Conservation (phyloP, 2,329 filamentous ascomycete species). For the Metarhizium album region DNA sequence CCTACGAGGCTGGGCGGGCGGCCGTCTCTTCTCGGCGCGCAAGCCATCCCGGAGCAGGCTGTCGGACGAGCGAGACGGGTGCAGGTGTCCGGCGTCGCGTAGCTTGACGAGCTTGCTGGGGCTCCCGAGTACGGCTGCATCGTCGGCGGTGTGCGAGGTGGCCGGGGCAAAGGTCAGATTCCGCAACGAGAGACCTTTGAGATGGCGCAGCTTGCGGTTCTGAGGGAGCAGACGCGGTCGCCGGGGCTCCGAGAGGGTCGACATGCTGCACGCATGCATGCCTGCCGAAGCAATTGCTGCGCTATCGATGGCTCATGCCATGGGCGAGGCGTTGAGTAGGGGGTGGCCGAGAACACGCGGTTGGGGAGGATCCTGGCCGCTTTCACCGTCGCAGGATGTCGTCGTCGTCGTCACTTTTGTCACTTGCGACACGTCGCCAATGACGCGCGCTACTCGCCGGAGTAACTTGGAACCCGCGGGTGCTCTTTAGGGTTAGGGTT, state of each 20-base stretch:
- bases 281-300: conserved; percentile 7
- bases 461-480: no score
- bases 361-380: no score
- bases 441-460: no score
- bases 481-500: no score
- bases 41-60: conserved; percentile 9
- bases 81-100: conserved; percentile 35
- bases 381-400: no score
- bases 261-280: conserved; percentile 18
- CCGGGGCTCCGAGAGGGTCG: conserved; percentile 25
- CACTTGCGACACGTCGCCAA: no score
- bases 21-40: conserved; percentile 7
- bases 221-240: conserved; percentile 49
- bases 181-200: conserved; percentile 76
- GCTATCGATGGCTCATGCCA: background rate
- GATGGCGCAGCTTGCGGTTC: conserved; percentile 81
- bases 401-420: no score
- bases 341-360: no score
- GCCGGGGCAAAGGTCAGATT: conserved; percentile 62
- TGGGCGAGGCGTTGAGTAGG: no score
- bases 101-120: conserved; percentile 53
- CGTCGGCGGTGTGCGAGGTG: conserved; percentile 62
- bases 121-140: conserved; percentile 60
- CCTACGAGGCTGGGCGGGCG: conserved; percentile 24
- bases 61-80: conserved; percentile 39